Base-by-base conservation (phyloP, 495 filamentous ascomycete species). In the Chaetomium fimeti region DNA sequence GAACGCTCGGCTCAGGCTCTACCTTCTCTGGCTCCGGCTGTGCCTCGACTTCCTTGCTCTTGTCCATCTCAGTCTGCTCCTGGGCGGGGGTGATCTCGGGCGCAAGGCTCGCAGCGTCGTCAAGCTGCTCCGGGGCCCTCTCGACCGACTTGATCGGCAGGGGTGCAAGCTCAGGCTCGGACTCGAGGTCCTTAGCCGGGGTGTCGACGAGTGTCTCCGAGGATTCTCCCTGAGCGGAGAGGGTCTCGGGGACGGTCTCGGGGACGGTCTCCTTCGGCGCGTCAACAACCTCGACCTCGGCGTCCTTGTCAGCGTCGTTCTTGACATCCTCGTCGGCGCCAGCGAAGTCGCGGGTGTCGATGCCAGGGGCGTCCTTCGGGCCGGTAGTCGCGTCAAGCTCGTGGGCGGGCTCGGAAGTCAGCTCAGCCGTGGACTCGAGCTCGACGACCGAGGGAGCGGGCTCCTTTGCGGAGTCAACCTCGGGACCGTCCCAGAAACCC, bases 401-500 rank as follows among this genome's bases (percentile, higher is more conserved):
- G 22, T 65, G 52, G 8, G 61, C 57, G 11, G 57, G 49, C 40
- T 63, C 63, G 32, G 47, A 40, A 4, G 60, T 38, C 16, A 60
- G n/a, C 24, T 36, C 58, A 20, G 24, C 24, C 60, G 48, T 42
- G 42, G 66, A 57, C 18, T 64, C 60, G 13, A 71, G 43, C 60
- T 71, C 71, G 3, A 64, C 38, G 20, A 72, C 24, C 18, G 68
- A 67, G 28, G 68, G 59, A 38, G 68, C 55, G 12, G 45, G 60
- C 28, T 66, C 59, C 60, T 66, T 68, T 15, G 60, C 22, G 38
- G 43, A 36, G 45, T 71, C 69, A 6, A 57, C 29, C 28, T 71
- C 68, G 22, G 70, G 66, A 1, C 56, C 58, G 24, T 74, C 72
- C 72, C 72, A 74, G 64, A 74, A 74, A 4, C 72, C 72, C 13